Evolutionary conservation across 2,329 filamentous ascomycete genomes (phyloP), one percentile per base, ranked within the genome.

Genomic region (Endocalyx cinctus): DNA sequence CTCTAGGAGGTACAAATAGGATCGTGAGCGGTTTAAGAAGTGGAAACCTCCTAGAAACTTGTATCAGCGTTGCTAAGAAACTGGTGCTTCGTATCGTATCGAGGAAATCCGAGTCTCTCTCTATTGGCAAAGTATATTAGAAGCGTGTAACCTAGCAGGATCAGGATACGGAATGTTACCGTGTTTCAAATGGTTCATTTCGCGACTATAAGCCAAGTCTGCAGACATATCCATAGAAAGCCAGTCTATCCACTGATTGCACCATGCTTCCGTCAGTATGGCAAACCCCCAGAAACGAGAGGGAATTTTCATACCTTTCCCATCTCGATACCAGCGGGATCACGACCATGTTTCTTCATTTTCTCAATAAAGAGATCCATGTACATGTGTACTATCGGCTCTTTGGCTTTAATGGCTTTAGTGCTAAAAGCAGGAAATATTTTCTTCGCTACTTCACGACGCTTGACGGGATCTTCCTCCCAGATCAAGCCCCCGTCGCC

Each of bases 151-250:
- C n/a, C n/a, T n/a, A n/a, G n/a, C n/a, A n/a, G n/a, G n/a, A n/a
- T n/a, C n/a, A n/a, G n/a, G n/a, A n/a, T n/a, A n/a, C n/a, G n/a
- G n/a, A n/a, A n/a, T n/a, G n/a, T 25, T 33, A 42, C 43, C 25
- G 31, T 47, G 32, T 33, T 28, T 38, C 36, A 47, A 26, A 4
- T 43, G 36, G 15, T 45, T 12, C 33, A 48, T 5, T 29, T 51
- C 30, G 14, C 40, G 43, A 16, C 33, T 41, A 11, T 46, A 49
- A 0, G 43, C 39, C 15, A 47, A 25, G 22, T 51, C 48, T 6
- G 46, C 44, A 1, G 40, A 42, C 5, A 44, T 11, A 19, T 44
- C 42, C 12, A 31, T 26, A 6, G 39, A 29, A 15, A 44, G 19
- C 42, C 39, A 41, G 3, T 7, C 27, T 5, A 23, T 10, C 35